Percentiles rank a stretch among this genome's conserved stretches.
Evolutionary conservation across 495 filamentous ascomycete genomes (phyloP).

Genomic region (Penicillium robsamsonii): DNA sequence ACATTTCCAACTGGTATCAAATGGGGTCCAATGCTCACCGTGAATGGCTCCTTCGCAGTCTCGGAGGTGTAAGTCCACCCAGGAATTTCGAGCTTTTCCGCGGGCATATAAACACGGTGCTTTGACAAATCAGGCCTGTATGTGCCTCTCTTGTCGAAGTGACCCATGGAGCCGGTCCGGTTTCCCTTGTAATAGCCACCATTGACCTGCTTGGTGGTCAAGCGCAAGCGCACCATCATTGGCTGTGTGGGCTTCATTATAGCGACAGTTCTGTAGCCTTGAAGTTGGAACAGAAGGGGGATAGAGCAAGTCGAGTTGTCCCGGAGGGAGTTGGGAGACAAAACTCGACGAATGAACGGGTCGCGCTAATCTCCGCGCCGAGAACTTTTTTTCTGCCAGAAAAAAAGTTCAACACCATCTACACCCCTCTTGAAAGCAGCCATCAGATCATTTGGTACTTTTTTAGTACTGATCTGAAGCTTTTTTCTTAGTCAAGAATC

Average conservation of each 20-base stretch:
- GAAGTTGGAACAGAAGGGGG: neutral
- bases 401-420: constrained; percentile 30
- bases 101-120: constrained; percentile 86
- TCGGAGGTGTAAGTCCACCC: neutral
- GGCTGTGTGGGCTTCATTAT: constrained; percentile 67
- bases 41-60: constrained; percentile 4
- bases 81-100: constrained; percentile 52
- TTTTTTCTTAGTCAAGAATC: constrained; percentile 11
- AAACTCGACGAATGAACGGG: constrained; percentile 28
- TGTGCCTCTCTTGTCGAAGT: constrained; percentile 79
- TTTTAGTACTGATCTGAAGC: constrained; percentile 7
- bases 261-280: constrained; percentile 1
- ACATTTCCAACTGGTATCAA: neutral
- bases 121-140: constrained; percentile 81
- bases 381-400: constrained; percentile 41
- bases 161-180: constrained; percentile 79
- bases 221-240: constrained; percentile 64
- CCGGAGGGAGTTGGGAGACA: constrained; percentile 6
- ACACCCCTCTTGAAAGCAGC: constrained; percentile 20
- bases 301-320: constrained; percentile 11
- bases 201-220: constrained; percentile 89
- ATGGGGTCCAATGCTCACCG: neutral
- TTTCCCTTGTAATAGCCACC: constrained; percentile 98
- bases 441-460: constrained; percentile 13
- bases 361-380: constrained; percentile 40